Percentiles rank a stretch among this genome's conserved stretches.
These are phyloP conservation scores for Trebouxia gelatinosa DNA, from an alignment of 163 green algal species.

Conservation along the genomic window DNA sequence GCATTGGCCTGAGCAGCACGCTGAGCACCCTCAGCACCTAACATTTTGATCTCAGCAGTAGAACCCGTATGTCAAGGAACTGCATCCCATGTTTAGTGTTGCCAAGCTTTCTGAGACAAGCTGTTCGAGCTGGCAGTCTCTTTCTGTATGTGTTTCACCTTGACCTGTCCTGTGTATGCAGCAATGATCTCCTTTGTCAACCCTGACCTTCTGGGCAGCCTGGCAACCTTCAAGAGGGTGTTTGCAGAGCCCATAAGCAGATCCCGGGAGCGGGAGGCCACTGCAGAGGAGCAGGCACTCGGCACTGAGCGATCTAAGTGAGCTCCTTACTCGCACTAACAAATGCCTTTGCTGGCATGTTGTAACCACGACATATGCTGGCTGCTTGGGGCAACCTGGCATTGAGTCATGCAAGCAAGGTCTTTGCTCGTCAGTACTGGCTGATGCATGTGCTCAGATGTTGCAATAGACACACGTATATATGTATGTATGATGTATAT, in stretches of 20 bases:
- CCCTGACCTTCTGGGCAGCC: slow-evolving; percentile 65
- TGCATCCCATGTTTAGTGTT: not conserved
- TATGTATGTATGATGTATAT: too few species aligned
- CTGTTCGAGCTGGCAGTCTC: not conserved
- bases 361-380: too few species aligned
- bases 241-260: slow-evolving; percentile 69
- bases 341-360: not conserved
- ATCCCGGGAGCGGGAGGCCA: slow-evolving; percentile 63
- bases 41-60: not conserved
- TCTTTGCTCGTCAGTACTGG: too few species aligned
- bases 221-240: slow-evolving; percentile 66
- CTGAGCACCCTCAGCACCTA: too few species aligned
- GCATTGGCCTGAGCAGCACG: too few species aligned
- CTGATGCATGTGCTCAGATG: too few species aligned
- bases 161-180: not conserved
- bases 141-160: not conserved
- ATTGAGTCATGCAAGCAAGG: too few species aligned
- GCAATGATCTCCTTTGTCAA: slow-evolving; percentile 68
- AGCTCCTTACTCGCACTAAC: too few species aligned
- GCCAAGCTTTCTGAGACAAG: not conserved
- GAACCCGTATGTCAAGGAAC: not conserved
- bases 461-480: too few species aligned
- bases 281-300: slow-evolving; percentile 56
- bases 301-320: slow-evolving; percentile 53
- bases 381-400: too few species aligned